phyloP scores from a whole-genome alignment of 140 eudicot genomes.

The Cichorium intybus region DNA sequence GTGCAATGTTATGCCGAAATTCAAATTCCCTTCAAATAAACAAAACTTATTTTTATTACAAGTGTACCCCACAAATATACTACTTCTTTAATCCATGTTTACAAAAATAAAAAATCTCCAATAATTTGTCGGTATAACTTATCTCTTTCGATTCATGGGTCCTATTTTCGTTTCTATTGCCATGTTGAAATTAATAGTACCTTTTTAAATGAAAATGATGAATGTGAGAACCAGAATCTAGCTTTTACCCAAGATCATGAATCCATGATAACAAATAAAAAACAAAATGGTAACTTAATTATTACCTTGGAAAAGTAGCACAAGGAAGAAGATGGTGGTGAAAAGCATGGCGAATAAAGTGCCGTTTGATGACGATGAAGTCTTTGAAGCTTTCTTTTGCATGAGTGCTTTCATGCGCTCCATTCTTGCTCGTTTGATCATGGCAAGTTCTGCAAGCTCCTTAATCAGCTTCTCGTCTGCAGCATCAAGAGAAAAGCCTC shows the following conservation, averaged over 20 bases:
- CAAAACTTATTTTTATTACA: neutral
- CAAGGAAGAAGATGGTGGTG: constrained; percentile 51
- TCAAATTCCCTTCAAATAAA: constrained; percentile 5
- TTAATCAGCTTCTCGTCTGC: constrained; percentile 77
- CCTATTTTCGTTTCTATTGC: neutral
- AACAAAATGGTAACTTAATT: neutral
- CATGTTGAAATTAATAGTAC: neutral
- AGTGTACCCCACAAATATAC: constrained; percentile 4
- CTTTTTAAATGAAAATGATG: too few species aligned
- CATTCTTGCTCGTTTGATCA: constrained; percentile 68
- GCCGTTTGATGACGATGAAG: constrained; percentile 43
- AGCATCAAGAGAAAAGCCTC: constrained; percentile 62
- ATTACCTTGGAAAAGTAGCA: constrained; percentile 66
- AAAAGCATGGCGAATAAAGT: constrained; percentile 60
- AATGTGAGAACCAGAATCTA: too few species aligned
- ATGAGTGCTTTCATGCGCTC: constrained; percentile 72
- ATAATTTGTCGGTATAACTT: neutral
- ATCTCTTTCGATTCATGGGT: neutral
- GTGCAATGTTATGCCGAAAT: constrained; percentile 18
- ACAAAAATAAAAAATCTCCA: neutral
- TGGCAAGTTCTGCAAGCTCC: constrained; percentile 63
- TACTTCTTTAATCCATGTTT: neutral
- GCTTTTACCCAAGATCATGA: too few species aligned
- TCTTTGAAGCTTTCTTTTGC: constrained; percentile 59
- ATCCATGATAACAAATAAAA: neutral